Evolutionary conservation across 257 asterid species (phyloP).

Genomic region (Datura wrightii): DNA sequence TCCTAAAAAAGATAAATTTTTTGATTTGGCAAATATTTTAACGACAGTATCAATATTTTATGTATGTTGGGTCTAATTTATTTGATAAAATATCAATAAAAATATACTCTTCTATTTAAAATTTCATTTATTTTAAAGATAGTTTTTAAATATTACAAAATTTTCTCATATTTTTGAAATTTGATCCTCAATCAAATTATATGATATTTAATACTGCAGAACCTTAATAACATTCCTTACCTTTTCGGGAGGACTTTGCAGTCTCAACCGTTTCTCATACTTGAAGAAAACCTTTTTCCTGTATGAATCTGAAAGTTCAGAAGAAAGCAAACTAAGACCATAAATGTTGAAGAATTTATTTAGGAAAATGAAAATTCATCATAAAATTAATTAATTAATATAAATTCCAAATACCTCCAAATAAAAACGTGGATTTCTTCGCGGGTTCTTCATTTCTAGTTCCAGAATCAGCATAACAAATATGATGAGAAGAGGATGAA

Average conservation of each 20-base stretch:
- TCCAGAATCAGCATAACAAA: slow-evolving; percentile 73
- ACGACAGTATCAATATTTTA: too few species aligned
- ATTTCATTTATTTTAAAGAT: too few species aligned
- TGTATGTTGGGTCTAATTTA: too few species aligned
- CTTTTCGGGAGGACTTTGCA: slow-evolving; percentile 92
- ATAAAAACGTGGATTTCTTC: slow-evolving; percentile 54
- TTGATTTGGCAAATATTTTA: too few species aligned
- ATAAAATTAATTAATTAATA: not conserved
- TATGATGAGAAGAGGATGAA: slow-evolving; percentile 36
- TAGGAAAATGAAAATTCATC: not conserved
- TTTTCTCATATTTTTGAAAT: too few species aligned
- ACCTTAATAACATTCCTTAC: slow-evolving; percentile 38
- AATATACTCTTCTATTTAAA: too few species aligned
- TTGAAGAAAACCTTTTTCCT: slow-evolving; percentile 92
- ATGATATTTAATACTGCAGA: not conserved
- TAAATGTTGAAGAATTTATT: not conserved
- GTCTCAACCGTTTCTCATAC: slow-evolving; percentile 88
- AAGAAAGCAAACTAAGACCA: not conserved
- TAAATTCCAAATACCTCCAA: slow-evolving; percentile 53
- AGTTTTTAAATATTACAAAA: too few species aligned
- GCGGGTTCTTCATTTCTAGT: slow-evolving; percentile 42
- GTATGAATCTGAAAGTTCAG: slow-evolving; percentile 63
- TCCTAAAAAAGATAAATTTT: too few species aligned
- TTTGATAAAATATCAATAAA: too few species aligned
- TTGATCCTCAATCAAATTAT: too few species aligned